A percentile compares a stretch with the other conserved stretches of the same genome.
These are phyloP conservation scores for Rhynchospora breviuscula DNA, from an alignment of 176 grass and related monocot species.

Conservation along the genomic window DNA sequence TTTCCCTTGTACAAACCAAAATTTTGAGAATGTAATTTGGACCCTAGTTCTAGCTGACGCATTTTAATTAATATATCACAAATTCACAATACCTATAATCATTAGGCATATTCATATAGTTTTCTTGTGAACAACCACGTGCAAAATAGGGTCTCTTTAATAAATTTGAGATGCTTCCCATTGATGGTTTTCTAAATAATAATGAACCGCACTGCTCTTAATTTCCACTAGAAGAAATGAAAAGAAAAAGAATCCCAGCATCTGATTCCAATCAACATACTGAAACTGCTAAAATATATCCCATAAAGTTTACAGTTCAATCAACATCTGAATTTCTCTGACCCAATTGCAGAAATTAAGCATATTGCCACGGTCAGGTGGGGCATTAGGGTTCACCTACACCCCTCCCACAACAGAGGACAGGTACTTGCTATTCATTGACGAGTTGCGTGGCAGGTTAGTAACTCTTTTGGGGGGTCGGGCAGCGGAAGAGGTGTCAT, in stretches of 20 bases:
- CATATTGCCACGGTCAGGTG: slow-evolving; percentile 93
- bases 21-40: not conserved
- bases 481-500: slow-evolving; percentile 84
- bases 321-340: not conserved
- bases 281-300: not conserved
- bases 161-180: not conserved
- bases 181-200: not conserved
- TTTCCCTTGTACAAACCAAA: not conserved
- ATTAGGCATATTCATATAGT: not conserved
- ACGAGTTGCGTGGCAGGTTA: slow-evolving; percentile 85
- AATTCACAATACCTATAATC: not conserved
- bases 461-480: slow-evolving; percentile 93
- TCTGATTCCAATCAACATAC: not conserved
- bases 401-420: slow-evolving; percentile 83
- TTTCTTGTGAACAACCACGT: not conserved
- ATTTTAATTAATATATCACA: not conserved
- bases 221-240: not conserved
- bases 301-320: not conserved
- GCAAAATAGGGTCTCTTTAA: not conserved
- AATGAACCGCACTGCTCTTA: not conserved
- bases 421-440: slow-evolving; percentile 92
- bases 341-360: slow-evolving; percentile 69
- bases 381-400: slow-evolving; percentile 92
- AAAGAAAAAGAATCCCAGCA: not conserved
- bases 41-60: not conserved